phyloP scores from a whole-genome alignment of 257 asterid species.

The Coffea eugenioides region DNA sequence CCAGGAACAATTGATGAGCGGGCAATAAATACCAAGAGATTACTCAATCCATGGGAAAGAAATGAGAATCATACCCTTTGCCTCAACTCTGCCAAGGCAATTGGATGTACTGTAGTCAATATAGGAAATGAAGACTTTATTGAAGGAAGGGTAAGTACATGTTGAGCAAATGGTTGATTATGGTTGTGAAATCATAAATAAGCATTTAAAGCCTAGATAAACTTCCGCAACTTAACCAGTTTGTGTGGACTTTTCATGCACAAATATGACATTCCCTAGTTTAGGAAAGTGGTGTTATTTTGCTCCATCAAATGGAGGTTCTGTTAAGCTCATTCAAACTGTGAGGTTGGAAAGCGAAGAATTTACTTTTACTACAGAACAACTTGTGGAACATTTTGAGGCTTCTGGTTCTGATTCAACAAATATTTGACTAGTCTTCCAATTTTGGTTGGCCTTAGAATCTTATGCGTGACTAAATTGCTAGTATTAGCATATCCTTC shows the following conservation, averaged over 20 bases:
- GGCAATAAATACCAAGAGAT: slow-evolving; percentile 83
- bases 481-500: not conserved
- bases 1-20: slow-evolving; percentile 99
- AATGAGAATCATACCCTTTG: slow-evolving; percentile 96
- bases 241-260: not conserved
- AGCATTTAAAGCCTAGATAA: slow-evolving; percentile 1
- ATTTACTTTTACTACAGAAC: not conserved
- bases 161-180: not conserved
- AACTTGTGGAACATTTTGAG: not conserved
- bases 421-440: not conserved
- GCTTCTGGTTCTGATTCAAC: not conserved
- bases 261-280: not conserved
- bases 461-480: not conserved
- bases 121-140: slow-evolving; percentile 94
- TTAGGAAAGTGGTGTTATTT: not conserved
- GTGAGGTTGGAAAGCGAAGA: not conserved
- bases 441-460: not conserved
- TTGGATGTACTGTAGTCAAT: slow-evolving; percentile 96
- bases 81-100: slow-evolving; percentile 98
- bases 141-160: slow-evolving; percentile 88
- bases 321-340: not conserved
- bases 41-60: slow-evolving; percentile 98
- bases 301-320: not conserved
- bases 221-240: not conserved
- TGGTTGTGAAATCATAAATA: slow-evolving; percentile 8